phyloP scores from a whole-genome alignment of 768 basidiomycete genomes.

The Naganishia kalamii region DNA sequence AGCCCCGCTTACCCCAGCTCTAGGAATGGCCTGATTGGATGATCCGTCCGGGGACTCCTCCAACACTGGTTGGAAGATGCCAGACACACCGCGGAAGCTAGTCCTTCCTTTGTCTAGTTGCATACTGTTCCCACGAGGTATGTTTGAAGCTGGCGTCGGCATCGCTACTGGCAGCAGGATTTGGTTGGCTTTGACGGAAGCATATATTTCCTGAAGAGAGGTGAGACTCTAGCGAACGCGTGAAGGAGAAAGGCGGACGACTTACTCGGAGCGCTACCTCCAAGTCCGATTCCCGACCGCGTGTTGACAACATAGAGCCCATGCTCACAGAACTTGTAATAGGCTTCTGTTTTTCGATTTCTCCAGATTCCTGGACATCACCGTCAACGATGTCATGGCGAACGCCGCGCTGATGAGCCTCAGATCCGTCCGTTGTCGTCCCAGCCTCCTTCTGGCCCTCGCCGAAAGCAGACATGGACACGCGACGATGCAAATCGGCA shows the following conservation, averaged over 20 bases:
- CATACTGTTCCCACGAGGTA: not conserved
- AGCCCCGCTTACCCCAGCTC: slow-evolving; percentile 56
- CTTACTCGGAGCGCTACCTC: slow-evolving; percentile 68
- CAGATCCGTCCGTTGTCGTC: not conserved
- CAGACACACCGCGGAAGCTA: not conserved
- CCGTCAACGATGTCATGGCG: no score
- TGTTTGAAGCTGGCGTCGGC: not conserved
- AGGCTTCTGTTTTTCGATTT: slow-evolving; percentile 1
- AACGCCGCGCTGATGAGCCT: no score
- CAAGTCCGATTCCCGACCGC: slow-evolving; percentile 73
- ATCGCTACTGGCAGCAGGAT: slow-evolving; percentile 64
- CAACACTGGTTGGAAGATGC: not conserved
- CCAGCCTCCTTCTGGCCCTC: not conserved
- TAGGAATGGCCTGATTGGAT: slow-evolving; percentile 84
- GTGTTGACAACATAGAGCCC: slow-evolving; percentile 29
- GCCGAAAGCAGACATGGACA: no score
- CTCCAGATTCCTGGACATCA: no score
- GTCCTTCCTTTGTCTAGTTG: not conserved
- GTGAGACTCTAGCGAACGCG: not conserved
- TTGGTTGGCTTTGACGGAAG: slow-evolving; percentile 79
- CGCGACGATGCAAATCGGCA: slow-evolving; percentile 46
- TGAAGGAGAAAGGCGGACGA: not conserved
- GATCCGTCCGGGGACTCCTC: slow-evolving; percentile 91
- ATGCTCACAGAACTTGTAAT: slow-evolving; percentile 33
- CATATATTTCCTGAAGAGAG: slow-evolving; percentile 67